Base-by-base conservation (phyloP, 192 early-diverging fungal species). In the Dispira parvispora region DNA sequence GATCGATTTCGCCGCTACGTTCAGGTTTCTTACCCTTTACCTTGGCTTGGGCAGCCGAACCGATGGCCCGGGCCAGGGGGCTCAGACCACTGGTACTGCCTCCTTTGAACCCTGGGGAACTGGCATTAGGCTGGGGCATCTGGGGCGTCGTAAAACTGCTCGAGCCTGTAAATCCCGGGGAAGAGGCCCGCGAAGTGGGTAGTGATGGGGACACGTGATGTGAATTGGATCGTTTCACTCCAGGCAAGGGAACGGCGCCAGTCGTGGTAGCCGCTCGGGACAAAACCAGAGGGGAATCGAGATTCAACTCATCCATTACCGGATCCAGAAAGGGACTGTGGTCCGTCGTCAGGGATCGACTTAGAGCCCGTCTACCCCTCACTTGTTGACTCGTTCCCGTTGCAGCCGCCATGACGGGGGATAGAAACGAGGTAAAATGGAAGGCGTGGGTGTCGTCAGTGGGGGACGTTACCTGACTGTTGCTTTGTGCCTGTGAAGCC, bases 101-200 rank as follows among this genome's bases (percentile, higher is more conserved):
- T 38, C 32, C 32, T 38, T 38, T 38, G 6, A 38, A 38, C 1
- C 3, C 32, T 4, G 32, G 47, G 54, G 13, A 56, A 38, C 47
- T 12, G 53, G 25, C 53, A 25, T 21, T 13, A 14, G 13, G 28
- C 21, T 28, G 53, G 13, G 21, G 53, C 16, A 55, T 14, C 53
- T 55, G 53, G 53, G 53, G 28, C 8, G 53, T 55, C 53, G 53
- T 23, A 25, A 27, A 55, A 55, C 53, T 55, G 53, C 53, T 55
- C 20, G 53, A 9, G 2, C 53, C 53, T 3, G 20, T 25, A 28
- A 55, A 55, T 13, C 53, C 53, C 14, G 53, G 53, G 8, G 53
- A 55, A 3, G 53, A 55, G 13, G 53, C 53, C 53, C 53, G 49
- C 4, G 49, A 20, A 3, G 49, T 4, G 1, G 49, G 23, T 4